Evolutionary conservation across 371 early-diverging fungal genomes (phyloP).

Genomic region (Rhizopus arrhizus): DNA sequence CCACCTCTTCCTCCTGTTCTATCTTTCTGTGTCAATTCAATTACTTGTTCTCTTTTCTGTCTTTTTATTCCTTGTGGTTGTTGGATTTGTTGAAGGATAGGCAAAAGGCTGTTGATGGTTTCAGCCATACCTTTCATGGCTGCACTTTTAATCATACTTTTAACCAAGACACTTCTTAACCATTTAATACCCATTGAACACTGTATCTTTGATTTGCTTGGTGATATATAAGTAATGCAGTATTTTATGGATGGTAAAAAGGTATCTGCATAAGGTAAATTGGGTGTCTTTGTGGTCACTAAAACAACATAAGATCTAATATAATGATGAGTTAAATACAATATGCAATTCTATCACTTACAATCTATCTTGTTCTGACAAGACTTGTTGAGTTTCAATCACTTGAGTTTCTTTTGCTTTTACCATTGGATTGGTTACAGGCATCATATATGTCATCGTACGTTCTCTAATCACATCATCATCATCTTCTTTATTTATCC

Average conservation of each 20-base stretch:
- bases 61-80: not conserved
- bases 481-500: slow-evolving; percentile 21
- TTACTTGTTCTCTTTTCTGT: not conserved
- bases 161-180: slow-evolving; percentile 58
- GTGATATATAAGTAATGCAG: slow-evolving; percentile 51
- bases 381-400: slow-evolving; percentile 51
- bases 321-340: not conserved
- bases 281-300: slow-evolving; percentile 44
- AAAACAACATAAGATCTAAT: slow-evolving; percentile 40
- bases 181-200: slow-evolving; percentile 59
- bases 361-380: slow-evolving; percentile 39
- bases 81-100: slow-evolving; percentile 8
- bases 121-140: slow-evolving; percentile 47
- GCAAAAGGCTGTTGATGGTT: slow-evolving; percentile 21
- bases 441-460: slow-evolving; percentile 55
- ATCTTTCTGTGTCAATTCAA: not conserved
- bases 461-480: slow-evolving; percentile 33
- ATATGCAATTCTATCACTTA: slow-evolving; percentile 1
- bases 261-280: slow-evolving; percentile 60
- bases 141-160: slow-evolving; percentile 47
- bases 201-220: slow-evolving; percentile 38
- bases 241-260: slow-evolving; percentile 55
- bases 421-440: slow-evolving; percentile 58
- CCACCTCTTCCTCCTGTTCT: not conserved
- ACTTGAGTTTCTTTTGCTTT: slow-evolving; percentile 61